Conservation (phyloP, 192 early-diverging fungal genomes). For the Coemansia sp. region DNA sequence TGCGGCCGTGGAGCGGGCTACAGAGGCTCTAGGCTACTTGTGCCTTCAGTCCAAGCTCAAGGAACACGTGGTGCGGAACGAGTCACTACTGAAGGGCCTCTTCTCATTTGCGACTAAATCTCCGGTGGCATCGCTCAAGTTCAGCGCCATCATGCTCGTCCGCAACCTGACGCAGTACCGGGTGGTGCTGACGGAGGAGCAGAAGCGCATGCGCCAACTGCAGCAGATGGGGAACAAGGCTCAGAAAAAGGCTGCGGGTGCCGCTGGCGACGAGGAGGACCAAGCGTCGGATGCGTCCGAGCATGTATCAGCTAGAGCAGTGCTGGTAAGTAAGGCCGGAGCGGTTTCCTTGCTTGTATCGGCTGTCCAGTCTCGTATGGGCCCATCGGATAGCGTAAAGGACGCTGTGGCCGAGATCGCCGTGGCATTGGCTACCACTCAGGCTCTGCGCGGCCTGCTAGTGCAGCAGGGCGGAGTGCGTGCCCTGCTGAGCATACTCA, state of each 20-base stretch:
- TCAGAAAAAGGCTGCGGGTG: slow-evolving; percentile 12
- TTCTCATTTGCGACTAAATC: slow-evolving; percentile 52
- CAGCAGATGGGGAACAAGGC: slow-evolving; percentile 60
- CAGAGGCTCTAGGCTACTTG: slow-evolving; percentile 84
- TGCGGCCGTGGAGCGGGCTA: slow-evolving; percentile 54
- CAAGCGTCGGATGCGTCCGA: slow-evolving; percentile 7
- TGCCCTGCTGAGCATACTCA: slow-evolving; percentile 53
- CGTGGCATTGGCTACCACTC: slow-evolving; percentile 69
- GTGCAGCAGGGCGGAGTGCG: slow-evolving; percentile 82
- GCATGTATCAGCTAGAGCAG: slow-evolving; percentile 51
- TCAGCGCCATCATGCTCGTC: slow-evolving; percentile 72
- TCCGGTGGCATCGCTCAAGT: slow-evolving; percentile 60
- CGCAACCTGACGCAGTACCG: slow-evolving; percentile 72
- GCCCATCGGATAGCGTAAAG: slow-evolving; percentile 58
- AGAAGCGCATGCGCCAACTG: slow-evolving; percentile 77
- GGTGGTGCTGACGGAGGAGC: slow-evolving; percentile 69
- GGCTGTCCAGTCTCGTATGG: slow-evolving; percentile 48
- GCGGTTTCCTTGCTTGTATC: slow-evolving; percentile 20
- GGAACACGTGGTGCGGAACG: slow-evolving; percentile 63
- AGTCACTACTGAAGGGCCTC: slow-evolving; percentile 57
- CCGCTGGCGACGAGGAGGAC: slow-evolving; percentile 13
- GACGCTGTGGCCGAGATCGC: slow-evolving; percentile 65
- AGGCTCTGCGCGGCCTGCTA: slow-evolving; percentile 65
- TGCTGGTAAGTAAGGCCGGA: slow-evolving; percentile 59
- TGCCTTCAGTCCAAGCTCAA: slow-evolving; percentile 68